Percentiles rank a stretch among this genome's conserved stretches.
phyloP scores from a whole-genome alignment of 2,329 filamentous ascomycete species.

The Metarhizium robertsii region DNA sequence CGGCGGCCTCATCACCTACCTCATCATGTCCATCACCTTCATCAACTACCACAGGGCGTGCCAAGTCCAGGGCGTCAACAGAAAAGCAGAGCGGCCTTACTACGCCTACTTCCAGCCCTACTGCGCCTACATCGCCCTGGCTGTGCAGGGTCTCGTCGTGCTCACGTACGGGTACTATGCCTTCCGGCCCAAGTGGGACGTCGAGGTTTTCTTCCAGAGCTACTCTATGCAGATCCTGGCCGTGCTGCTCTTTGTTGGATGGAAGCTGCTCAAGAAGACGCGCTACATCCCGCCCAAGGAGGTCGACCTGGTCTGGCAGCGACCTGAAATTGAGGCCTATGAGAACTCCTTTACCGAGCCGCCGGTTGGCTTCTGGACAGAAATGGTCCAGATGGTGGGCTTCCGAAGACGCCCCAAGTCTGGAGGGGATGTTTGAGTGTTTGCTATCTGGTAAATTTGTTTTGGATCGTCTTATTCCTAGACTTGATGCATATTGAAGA shows the following conservation, averaged over 20 bases:
- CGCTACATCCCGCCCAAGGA: slow-evolving; percentile 42
- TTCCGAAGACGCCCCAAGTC: background rate
- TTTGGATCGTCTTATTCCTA: background rate
- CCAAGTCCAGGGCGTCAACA: slow-evolving; percentile 41
- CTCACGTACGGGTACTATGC: slow-evolving; percentile 46
- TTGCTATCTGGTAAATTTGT: background rate
- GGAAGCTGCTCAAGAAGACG: slow-evolving; percentile 56
- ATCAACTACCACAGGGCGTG: slow-evolving; percentile 41
- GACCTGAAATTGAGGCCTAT: slow-evolving; percentile 47
- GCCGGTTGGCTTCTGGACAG: slow-evolving; percentile 41
- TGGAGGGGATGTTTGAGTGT: background rate
- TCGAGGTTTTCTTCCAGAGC: slow-evolving; percentile 40
- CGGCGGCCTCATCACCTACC: slow-evolving; percentile 52
- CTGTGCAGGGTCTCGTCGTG: slow-evolving; percentile 32
- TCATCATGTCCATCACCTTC: slow-evolving; percentile 41
- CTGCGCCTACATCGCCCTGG: slow-evolving; percentile 37
- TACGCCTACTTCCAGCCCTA: slow-evolving; percentile 50
- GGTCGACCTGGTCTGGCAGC: slow-evolving; percentile 50
- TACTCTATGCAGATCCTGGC: slow-evolving; percentile 49
- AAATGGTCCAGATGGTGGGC: background rate
- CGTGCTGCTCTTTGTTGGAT: slow-evolving; percentile 44
- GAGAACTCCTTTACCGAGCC: slow-evolving; percentile 39
- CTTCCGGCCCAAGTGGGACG: slow-evolving; percentile 41
- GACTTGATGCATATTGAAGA: background rate
- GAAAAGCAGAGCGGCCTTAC: slow-evolving; percentile 47